These are phyloP conservation scores for Myxozyma geophila DNA, from an alignment of 805 yeast genomes.

Conservation along the genomic window DNA sequence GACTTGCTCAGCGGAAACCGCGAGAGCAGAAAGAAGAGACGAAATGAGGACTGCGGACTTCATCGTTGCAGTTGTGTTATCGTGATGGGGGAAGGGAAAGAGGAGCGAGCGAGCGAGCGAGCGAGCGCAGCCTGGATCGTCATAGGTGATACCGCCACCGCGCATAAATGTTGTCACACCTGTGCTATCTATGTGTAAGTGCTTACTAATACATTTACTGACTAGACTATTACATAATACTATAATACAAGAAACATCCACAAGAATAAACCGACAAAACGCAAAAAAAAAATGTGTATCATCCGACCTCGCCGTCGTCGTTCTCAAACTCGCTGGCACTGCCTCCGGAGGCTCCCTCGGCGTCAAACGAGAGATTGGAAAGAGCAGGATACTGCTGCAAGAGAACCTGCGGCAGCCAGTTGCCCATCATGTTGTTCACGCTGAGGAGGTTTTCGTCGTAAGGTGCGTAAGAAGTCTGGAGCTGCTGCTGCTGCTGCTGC, in stretches of 20 bases:
- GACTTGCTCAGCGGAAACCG: conserved; percentile 24
- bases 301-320: neutral
- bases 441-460: conserved; percentile 9
- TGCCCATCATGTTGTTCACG: conserved; percentile 1
- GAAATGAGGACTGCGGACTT: conserved; percentile 25
- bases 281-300: neutral
- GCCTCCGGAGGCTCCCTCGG: conserved; percentile 15
- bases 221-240: neutral
- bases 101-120: neutral
- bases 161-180: neutral
- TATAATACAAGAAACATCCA: neutral
- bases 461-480: neutral
- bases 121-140: neutral
- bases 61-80: conserved; percentile 7
- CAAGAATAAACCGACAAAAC: neutral
- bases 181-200: conserved; percentile 8
- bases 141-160: conserved; percentile 1
- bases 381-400: conserved; percentile 34
- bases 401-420: conserved; percentile 32
- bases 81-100: neutral
- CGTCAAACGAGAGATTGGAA: conserved; percentile 13
- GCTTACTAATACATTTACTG: neutral
- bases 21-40: conserved; percentile 30
- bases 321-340: conserved; percentile 24
- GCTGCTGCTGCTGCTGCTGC: conserved; percentile 9